These are phyloP conservation scores for Myriosclerotinia curreyana DNA, from an alignment of 2,329 filamentous ascomycete genomes.

Conservation along the genomic window DNA sequence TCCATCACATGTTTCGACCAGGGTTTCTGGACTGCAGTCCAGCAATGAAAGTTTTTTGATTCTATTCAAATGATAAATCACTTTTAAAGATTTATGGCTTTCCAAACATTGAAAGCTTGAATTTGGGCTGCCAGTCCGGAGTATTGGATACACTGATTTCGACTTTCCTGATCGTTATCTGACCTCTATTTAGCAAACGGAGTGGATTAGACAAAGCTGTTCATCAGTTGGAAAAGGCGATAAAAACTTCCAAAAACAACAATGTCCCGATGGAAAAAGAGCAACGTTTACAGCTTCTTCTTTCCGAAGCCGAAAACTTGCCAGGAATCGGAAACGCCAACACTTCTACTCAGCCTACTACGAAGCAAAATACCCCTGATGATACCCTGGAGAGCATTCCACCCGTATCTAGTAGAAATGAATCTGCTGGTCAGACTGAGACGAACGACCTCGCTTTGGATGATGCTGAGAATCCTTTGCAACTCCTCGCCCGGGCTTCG, in stretches of 20 bases:
- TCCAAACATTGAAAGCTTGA: background rate
- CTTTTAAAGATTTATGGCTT: background rate
- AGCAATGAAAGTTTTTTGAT: too few species aligned
- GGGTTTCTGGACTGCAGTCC: background rate
- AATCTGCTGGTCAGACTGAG: background rate
- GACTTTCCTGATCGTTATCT: background rate
- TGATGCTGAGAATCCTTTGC: constrained; percentile 72
- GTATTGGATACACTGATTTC: background rate
- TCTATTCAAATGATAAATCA: background rate
- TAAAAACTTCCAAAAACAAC: constrained; percentile 46
- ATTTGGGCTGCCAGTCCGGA: background rate
- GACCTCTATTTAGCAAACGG: constrained; percentile 55
- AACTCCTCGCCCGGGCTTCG: constrained; percentile 69
- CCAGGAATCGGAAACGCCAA: constrained; percentile 27
- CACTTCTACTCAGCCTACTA: constrained; percentile 26
- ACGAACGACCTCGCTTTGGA: constrained; percentile 60
- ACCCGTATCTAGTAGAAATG: background rate
- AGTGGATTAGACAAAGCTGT: constrained; percentile 72
- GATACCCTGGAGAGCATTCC: too few species aligned
- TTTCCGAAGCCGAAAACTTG: constrained; percentile 48
- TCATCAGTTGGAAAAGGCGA: constrained; percentile 70
- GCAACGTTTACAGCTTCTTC: constrained; percentile 49
- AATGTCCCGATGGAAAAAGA: constrained; percentile 44
- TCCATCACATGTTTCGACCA: background rate
- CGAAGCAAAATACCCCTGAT: background rate